phyloP scores from a whole-genome alignment of 805 yeast species.

The Dipodascus geniculatus region DNA sequence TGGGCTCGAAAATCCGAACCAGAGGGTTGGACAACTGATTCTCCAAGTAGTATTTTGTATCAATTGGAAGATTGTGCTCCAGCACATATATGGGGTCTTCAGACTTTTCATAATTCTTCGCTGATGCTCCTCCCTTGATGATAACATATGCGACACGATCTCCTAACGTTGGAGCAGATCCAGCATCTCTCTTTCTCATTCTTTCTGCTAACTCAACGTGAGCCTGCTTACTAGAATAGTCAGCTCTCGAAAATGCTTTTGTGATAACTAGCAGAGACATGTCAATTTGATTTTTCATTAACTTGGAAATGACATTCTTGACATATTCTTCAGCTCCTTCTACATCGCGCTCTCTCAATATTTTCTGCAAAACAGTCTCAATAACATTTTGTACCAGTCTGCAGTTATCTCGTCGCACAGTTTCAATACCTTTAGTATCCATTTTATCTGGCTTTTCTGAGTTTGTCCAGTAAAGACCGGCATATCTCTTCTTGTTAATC shows the following conservation, averaged over 20 bases:
- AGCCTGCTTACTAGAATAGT: constrained; percentile 93
- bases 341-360: constrained; percentile 80
- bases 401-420: constrained; percentile 97
- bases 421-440: constrained; percentile 98
- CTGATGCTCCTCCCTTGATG: constrained; percentile 65
- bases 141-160: constrained; percentile 98
- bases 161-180: constrained; percentile 93
- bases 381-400: constrained; percentile 88
- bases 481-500: constrained; percentile 93
- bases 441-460: constrained; percentile 89
- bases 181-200: constrained; percentile 93
- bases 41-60: constrained; percentile 84
- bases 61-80: constrained; percentile 87
- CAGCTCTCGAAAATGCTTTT: constrained; percentile 78
- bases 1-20: constrained; percentile 89
- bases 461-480: constrained; percentile 92
- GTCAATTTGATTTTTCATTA: constrained; percentile 84
- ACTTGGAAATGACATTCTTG: constrained; percentile 76
- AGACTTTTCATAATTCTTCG: constrained; percentile 84
- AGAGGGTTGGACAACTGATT: constrained; percentile 90
- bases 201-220: constrained; percentile 94
- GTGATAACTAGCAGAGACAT: constrained; percentile 89
- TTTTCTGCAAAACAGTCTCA: constrained; percentile 75
- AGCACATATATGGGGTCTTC: constrained; percentile 93
- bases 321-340: constrained; percentile 76